phyloP scores from a whole-genome alignment of 2,329 filamentous ascomycete genomes.

The Diaporthe helianthi region DNA sequence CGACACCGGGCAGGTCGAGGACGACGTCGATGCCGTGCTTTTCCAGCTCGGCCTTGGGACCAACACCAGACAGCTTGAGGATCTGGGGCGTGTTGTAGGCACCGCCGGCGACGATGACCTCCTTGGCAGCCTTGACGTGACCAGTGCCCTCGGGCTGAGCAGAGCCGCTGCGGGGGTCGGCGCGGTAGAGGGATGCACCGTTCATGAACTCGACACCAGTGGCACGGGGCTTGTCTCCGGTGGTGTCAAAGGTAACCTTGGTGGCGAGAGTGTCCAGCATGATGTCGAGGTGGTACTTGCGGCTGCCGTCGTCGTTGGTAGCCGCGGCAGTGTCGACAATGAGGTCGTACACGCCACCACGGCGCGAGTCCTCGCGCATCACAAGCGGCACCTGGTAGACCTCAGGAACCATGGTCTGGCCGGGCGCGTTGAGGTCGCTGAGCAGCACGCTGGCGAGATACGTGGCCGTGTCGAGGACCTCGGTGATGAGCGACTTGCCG shows the following conservation, averaged over 20 bases:
- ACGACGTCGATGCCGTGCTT: constrained; percentile 31
- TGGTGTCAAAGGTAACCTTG: constrained; percentile 36
- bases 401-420: constrained; percentile 54
- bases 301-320: constrained; percentile 43
- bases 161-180: constrained; percentile 31
- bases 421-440: constrained; percentile 34
- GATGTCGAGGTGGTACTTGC: constrained; percentile 50
- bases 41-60: constrained; percentile 26
- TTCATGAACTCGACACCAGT: constrained; percentile 37
- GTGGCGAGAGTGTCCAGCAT: constrained; percentile 40
- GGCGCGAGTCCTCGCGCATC: constrained; percentile 50
- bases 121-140: constrained; percentile 25
- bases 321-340: constrained; percentile 49
- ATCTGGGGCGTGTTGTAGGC: constrained; percentile 27
- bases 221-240: constrained; percentile 32
- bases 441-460: constrained; percentile 28
- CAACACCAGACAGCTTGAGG: constrained; percentile 25
- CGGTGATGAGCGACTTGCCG: constrained; percentile 28
- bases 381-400: constrained; percentile 62
- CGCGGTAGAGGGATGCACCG: constrained; percentile 36
- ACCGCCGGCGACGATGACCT: constrained; percentile 26
- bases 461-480: constrained; percentile 27
- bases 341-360: constrained; percentile 38
- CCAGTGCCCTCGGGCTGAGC: not conserved
- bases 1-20: constrained; percentile 36